Base-by-base conservation (phyloP, 2,329 filamentous ascomycete genomes). In the Scytalidium sp. region DNA sequence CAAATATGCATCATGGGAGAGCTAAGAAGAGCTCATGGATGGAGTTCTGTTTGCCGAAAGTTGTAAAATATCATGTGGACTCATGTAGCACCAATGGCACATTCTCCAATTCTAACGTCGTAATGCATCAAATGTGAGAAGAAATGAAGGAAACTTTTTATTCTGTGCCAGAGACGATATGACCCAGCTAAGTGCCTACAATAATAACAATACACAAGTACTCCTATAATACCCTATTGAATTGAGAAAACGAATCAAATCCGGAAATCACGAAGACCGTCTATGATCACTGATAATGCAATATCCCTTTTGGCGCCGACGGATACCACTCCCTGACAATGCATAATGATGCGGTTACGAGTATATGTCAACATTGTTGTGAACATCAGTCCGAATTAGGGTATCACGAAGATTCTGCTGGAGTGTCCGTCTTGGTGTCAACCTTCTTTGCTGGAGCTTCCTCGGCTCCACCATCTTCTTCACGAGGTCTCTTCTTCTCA, bases 391-490 rank as follows among this genome's bases (percentile, higher is more conserved):
- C 32, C 17, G 19, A 19, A 42, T 41, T 17, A 19, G 41, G 57
- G 52, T 59, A 62, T 58, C 52, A 62, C 48, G 55, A 62, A 29
- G 60, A 53, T 22, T 55, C 49, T 10, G 55, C 50, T 32, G 53
- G n/a, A 41, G 56, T 50, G 43, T 60, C 61, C 13, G 54, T 17
- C 53, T 64, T 63, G 52, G 51, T 55, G 52, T 85, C 80, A 39
- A 83, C 75, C 71, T 85, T 86, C 75, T 86, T 86, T 19, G 80
- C 74, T 3, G 79, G 70, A 23, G 74, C 78, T 50, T 73, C 72
- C n/a, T 64, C 69, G 5, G 63, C 58, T 23, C 60, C 64, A 41
- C 63, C 70, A 23, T 78, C 78, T 8, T 80, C 78, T 50, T 69
- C 64, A 45, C 64, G 60, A 47, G 64, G 57, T 44, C 64, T 57